phyloP scores from a whole-genome alignment of 495 filamentous ascomycete species.

The Extremus antarcticus region DNA sequence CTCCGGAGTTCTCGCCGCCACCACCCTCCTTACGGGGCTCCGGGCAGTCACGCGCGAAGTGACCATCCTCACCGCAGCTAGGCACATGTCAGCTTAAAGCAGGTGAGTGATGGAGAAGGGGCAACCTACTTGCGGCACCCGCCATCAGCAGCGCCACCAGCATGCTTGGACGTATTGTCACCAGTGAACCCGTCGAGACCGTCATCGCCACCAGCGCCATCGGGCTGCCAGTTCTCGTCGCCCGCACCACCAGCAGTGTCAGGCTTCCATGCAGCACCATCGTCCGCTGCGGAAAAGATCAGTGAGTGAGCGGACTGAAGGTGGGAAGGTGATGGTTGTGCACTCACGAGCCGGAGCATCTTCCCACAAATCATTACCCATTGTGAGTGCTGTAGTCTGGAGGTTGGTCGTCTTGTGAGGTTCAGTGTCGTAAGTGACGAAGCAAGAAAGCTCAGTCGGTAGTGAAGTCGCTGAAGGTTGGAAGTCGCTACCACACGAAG shows the following conservation, averaged over 20 bases:
- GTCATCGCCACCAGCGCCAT: conserved; percentile 15
- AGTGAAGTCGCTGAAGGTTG: too few relatives aligned
- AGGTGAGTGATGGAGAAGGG: neutral
- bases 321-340: neutral
- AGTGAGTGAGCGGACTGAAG: neutral
- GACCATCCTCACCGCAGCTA: conserved; percentile 44
- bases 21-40: conserved; percentile 23
- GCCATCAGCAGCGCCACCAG: conserved; percentile 9
- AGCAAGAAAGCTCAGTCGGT: neutral
- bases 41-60: conserved; percentile 50
- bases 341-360: neutral
- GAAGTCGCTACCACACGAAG: too few relatives aligned
- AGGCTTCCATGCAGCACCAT: conserved; percentile 6
- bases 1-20: conserved; percentile 37
- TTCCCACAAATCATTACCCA: conserved; percentile 2
- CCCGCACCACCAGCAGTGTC: neutral
- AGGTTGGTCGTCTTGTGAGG: neutral
- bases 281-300: neutral
- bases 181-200: conserved; percentile 3
- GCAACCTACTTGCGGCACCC: conserved; percentile 30
- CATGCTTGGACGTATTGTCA: conserved; percentile 18
- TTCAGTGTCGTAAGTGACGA: too few relatives aligned
- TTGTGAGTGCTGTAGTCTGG: neutral
- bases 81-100: conserved; percentile 6
- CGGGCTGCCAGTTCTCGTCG: conserved; percentile 14